Evolutionary conservation across 306 rosid genomes (phyloP), one percentile per base, ranked within the genome.

Genomic region (Lotus japonicus): DNA sequence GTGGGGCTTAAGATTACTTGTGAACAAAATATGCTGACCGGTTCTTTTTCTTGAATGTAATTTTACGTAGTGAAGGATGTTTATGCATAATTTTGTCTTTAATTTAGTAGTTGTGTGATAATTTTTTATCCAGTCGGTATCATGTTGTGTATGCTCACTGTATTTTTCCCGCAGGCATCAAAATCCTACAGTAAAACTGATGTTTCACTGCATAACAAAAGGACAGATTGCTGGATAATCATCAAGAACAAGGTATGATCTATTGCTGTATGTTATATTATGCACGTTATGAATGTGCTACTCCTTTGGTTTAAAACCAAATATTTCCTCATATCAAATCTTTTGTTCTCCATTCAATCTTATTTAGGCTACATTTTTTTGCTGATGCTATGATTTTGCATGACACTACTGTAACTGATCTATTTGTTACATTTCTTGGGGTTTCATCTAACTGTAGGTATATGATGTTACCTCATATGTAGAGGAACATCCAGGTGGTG

Each of bases 401-500:
- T 41, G 51, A 16, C 11, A 23, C 48, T 4, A 4, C 50, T 59
- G 10, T 48, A 67, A 43, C 39, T 11, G 36, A 14, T 48, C n/a
- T 44, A 8, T 39, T 50, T 11, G 14, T 61, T 17, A 2, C 71
- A 23, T 16, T 70, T 52, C n/a, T 66, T 66, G 36, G 23, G 54
- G 4, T 35, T 61, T 67, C 6, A 17, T 75, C 52, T 62, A 53
- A 28, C 39, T 57, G 46, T 57, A 92, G 98, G 98, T 94, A 23
- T 94, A 83, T 64, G 96, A 94, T 75, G 89, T 94, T 44, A 90
- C 96, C 70, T 73, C 98, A 19, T 90, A 94, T 35, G 97, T 94
- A 48, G 98, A 94, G 71, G 98, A 88, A 78, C 98, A 94, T 80
- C 98, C 98, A 2, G 98, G 98, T 55, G 98, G 98, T 49, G 98